Percentiles rank a stretch among this genome's conserved stretches.
Evolutionary conservation across 371 early-diverging fungal species (phyloP).

Genomic region (Rhizomucor miehei): DNA sequence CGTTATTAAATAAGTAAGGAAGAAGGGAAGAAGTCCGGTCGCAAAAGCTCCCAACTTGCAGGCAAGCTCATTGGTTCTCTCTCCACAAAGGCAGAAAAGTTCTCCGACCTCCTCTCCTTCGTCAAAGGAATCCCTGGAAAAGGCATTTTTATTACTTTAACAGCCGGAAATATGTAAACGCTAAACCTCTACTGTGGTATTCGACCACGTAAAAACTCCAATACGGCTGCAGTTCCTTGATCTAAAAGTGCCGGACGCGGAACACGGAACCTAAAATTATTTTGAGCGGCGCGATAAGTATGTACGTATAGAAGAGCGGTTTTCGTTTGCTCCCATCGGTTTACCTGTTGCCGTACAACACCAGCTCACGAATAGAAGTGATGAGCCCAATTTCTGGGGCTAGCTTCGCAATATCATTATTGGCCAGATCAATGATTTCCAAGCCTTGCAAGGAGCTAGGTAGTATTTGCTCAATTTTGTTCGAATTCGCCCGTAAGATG

Average conservation of each 20-base stretch:
- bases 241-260: slow-evolving; percentile 62
- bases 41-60: too few species aligned
- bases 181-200: neutral
- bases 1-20: too few species aligned
- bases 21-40: too few species aligned
- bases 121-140: too few species aligned
- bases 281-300: neutral
- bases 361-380: slow-evolving; percentile 43
- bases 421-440: slow-evolving; percentile 50
- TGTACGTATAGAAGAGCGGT: neutral
- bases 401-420: slow-evolving; percentile 58
- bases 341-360: slow-evolving; percentile 59
- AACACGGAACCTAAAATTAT: slow-evolving; percentile 48
- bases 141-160: too few species aligned
- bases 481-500: slow-evolving; percentile 44
- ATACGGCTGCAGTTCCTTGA: slow-evolving; percentile 58
- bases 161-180: too few species aligned
- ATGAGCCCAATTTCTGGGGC: slow-evolving; percentile 60
- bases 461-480: slow-evolving; percentile 47
- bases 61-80: too few species aligned
- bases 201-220: slow-evolving; percentile 54
- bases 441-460: slow-evolving; percentile 46
- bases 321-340: neutral
- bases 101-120: too few species aligned
- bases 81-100: too few species aligned